These are phyloP conservation scores for Tetrapisispora namnaoensis DNA, from an alignment of 805 yeast genomes.

Conservation along the genomic window DNA sequence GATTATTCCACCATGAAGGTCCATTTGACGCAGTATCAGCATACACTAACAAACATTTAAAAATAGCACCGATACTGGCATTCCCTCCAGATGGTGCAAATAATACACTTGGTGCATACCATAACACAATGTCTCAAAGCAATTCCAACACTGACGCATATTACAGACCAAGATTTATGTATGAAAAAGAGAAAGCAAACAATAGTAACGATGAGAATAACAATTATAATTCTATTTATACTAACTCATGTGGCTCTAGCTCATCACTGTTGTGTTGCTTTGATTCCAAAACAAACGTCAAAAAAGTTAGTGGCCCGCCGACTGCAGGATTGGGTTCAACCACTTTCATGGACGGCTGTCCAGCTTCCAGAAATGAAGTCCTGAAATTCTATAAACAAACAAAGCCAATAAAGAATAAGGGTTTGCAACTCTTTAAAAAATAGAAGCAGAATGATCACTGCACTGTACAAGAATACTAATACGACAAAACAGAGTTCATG, in stretches of 20 bases:
- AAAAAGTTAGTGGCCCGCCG: slow-evolving; percentile 79
- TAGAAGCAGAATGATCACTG: too few relatives aligned
- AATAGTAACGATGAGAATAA: neutral
- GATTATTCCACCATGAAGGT: slow-evolving; percentile 96
- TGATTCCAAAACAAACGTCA: slow-evolving; percentile 36
- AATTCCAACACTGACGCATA: neutral
- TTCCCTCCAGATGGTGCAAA: slow-evolving; percentile 96
- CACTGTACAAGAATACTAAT: too few relatives aligned
- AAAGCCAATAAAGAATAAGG: slow-evolving; percentile 22
- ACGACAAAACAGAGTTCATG: too few relatives aligned
- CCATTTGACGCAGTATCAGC: slow-evolving; percentile 99
- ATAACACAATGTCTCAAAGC: slow-evolving; percentile 29
- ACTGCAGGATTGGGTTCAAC: slow-evolving; percentile 87
- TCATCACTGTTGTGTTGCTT: neutral
- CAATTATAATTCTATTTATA: neutral
- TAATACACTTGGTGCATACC: slow-evolving; percentile 32
- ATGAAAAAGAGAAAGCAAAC: slow-evolving; percentile 21
- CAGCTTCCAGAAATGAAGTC: slow-evolving; percentile 43
- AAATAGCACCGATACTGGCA: slow-evolving; percentile 86
- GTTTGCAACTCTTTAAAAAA: neutral
- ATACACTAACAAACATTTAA: slow-evolving; percentile 71
- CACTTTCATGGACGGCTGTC: slow-evolving; percentile 92
- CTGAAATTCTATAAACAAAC: slow-evolving; percentile 12
- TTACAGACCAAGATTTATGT: slow-evolving; percentile 1
- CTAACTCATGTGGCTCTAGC: neutral